Base-by-base conservation (phyloP, 192 early-diverging fungal genomes). In the Funneliformis mosseae region DNA sequence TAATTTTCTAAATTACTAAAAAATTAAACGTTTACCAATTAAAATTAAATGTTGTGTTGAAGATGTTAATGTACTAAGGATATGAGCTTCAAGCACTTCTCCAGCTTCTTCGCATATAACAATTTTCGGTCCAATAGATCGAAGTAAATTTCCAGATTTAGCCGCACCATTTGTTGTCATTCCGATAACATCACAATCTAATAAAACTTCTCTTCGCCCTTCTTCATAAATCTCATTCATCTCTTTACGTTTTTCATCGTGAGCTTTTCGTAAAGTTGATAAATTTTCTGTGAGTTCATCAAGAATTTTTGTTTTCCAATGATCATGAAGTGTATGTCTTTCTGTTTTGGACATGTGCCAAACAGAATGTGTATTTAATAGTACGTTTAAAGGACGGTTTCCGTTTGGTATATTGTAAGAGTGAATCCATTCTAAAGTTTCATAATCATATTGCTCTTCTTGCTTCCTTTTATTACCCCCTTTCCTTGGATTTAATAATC, bases 151-250 rank as follows among this genome's bases (percentile, higher is more conserved):
- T 69, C 88, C 83, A 50, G 66, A 60, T 69, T 87, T 89, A 41
- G 91, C 91, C 4, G 90, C 90, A 33, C 90, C 91, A 27, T 81
- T 88, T 43, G 91, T 92, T 0, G 91, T 92, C 81, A 89, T 87
- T 0, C 88, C 91, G 23, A 92, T 84, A 4, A 92, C 86, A 18
- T 83, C 62, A 45, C 74, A 45, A 5, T 78, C 39, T 42, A 75
- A 69, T 1, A 88, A 79, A 45, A 85, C 74, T 23, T 45, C 77
- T 46, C 78, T 76, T n/a, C 84, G 80, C 2, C 61, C 70, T 25
- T 85, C 84, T 74, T 88, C 74, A 39, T 70, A 80, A 14, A 85
- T 82, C 45, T 80, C 76, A 16, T 82, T 74, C 4, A 82, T 39
- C 18, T 77, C 45, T 21, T 81, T 45, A 5, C 45, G 7, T 42